Conservation (phyloP, 305 asterid species). For the Rubia peregrina region DNA sequence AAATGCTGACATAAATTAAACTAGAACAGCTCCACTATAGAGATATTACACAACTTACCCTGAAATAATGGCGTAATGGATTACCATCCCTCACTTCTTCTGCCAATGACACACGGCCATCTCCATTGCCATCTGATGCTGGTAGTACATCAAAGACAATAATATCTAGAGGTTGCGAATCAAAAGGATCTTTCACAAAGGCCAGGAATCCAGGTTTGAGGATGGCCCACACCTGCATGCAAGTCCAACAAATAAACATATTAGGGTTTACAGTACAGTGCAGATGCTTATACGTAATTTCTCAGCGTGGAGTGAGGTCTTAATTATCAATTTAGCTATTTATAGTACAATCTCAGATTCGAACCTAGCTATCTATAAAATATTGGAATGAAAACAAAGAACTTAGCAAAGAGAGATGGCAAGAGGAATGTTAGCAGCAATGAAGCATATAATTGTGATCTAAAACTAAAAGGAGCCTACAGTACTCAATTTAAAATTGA, state of each 20-base stretch:
- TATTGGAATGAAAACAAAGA: not conserved
- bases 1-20: not conserved
- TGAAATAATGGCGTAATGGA: conserved; percentile 91
- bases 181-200: conserved; percentile 70
- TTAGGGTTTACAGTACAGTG: too few species aligned
- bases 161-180: conserved; percentile 64
- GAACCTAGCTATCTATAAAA: not conserved
- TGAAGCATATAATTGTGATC: too few species aligned
- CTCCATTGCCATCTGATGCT: conserved; percentile 79
- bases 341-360: not conserved
- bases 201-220: conserved; percentile 92
- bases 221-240: conserved; percentile 87
- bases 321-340: not conserved
- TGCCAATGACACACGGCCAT: conserved; percentile 70
- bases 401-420: not conserved
- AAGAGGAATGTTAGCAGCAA: too few species aligned
- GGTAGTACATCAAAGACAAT: conserved; percentile 63
- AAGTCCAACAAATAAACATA: conserved; percentile 13
- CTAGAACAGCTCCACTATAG: conserved; percentile 11
- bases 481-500: not conserved
- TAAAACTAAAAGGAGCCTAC: too few species aligned
- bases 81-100: conserved; percentile 85
- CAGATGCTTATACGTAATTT: conserved; percentile 7
- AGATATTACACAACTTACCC: conserved; percentile 38
- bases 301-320: conserved; percentile 6